A percentile compares a stretch with the other conserved stretches of the same genome.
Conservation (phyloP, 1,284 basidiomycete species). For the Cutaneotrichosporon arboriforme region DNA sequence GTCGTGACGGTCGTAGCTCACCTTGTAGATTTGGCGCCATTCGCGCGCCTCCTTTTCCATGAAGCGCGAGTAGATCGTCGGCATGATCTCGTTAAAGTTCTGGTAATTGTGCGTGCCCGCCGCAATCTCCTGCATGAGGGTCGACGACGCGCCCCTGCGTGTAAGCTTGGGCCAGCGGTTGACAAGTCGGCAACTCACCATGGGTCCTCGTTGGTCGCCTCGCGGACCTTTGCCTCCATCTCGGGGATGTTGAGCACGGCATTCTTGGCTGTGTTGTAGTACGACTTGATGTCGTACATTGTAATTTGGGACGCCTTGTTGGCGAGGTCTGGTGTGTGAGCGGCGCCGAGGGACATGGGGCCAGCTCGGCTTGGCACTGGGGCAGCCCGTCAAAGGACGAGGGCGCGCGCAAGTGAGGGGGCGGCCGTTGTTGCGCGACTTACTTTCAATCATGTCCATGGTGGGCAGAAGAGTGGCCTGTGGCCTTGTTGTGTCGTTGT, state of each 20-base stretch:
- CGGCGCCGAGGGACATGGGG: no score
- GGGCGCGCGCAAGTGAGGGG: background rate
- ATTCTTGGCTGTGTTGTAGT: constrained; percentile 76
- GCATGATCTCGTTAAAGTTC: constrained; percentile 99
- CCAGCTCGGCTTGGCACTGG: no score
- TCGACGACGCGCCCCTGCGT: constrained; percentile 89
- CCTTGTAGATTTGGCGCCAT: constrained; percentile 99
- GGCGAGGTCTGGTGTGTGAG: constrained; percentile 35
- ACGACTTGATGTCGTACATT: constrained; percentile 86
- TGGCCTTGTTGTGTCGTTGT: background rate
- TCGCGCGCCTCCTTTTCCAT: constrained; percentile 98
- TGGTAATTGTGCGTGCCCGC: constrained; percentile 53
- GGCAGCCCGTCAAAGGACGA: background rate
- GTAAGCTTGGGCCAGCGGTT: background rate
- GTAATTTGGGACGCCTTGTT: constrained; percentile 48
- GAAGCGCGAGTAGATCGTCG: constrained; percentile 86
- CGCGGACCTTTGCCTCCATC: constrained; percentile 94
- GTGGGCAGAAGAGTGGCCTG: background rate
- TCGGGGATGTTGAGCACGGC: constrained; percentile 75
- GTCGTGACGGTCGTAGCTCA: constrained; percentile 29
- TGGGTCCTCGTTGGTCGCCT: constrained; percentile 96
- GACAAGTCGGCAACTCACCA: no score
- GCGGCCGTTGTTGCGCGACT: background rate
- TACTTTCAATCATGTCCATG: constrained; percentile 19
- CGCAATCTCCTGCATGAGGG: constrained; percentile 97